These are phyloP conservation scores for Aspergillus sclerotioniger DNA, from an alignment of 495 filamentous ascomycete species.

Conservation along the genomic window DNA sequence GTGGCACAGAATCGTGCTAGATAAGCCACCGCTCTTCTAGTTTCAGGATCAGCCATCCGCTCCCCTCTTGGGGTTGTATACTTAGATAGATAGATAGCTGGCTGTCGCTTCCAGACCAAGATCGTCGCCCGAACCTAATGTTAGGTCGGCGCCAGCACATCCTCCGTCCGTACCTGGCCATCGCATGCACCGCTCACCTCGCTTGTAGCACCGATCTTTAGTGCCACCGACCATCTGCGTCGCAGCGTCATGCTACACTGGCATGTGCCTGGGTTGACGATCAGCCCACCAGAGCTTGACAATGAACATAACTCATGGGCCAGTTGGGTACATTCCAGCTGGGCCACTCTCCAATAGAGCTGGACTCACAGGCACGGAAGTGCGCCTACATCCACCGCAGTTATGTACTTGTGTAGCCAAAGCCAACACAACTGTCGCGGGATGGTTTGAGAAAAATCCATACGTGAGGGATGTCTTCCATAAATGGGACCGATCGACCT, in stretches of 20 bases:
- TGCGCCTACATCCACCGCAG: not conserved
- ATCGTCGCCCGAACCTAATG: too few species aligned
- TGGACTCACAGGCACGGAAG: not conserved
- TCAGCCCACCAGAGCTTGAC: not conserved
- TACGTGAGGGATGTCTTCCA: not conserved
- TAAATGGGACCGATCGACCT: not conserved
- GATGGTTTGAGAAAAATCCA: not conserved
- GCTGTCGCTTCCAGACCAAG: too few species aligned
- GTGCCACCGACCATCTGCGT: slow-evolving; percentile 4
- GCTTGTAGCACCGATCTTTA: not conserved
- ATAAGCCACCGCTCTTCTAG: too few species aligned
- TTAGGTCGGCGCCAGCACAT: slow-evolving; percentile 3
- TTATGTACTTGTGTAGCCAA: not conserved
- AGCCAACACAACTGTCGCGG: too few species aligned
- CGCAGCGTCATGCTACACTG: slow-evolving; percentile 2
- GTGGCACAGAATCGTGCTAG: too few species aligned
- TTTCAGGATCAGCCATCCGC: too few species aligned
- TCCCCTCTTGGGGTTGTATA: too few species aligned
- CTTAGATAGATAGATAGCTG: too few species aligned
- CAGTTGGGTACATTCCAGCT: not conserved
- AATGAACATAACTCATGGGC: not conserved
- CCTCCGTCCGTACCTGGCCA: not conserved
- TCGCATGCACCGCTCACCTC: not conserved
- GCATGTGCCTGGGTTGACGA: not conserved
- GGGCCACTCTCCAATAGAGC: not conserved